Percentiles rank a stretch among this genome's conserved stretches.
Conservation (phyloP, 164 flowering plant species). For the Vitis cinerea region DNA sequence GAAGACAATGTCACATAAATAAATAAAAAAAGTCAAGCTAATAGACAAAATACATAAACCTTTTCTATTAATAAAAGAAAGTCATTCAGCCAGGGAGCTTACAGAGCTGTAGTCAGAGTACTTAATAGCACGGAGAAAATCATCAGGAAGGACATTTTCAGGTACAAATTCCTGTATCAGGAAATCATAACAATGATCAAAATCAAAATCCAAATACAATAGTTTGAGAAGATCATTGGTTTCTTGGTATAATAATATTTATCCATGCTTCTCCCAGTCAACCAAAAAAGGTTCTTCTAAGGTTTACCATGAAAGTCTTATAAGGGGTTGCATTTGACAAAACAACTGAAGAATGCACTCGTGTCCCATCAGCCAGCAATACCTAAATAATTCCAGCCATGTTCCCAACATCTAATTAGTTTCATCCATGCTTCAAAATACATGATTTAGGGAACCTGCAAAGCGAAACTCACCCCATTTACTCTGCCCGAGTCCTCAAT, state of each 20-base stretch:
- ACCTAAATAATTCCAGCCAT: conserved; percentile 45
- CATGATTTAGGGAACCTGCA: neutral
- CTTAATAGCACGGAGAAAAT: conserved; percentile 61
- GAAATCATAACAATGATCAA: conserved; percentile 6
- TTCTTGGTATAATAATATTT: neutral
- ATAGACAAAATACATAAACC: too few species aligned
- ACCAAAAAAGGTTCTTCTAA: neutral
- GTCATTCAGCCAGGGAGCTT: conserved; percentile 27
- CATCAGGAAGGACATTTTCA: conserved; percentile 63
- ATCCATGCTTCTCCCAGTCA: neutral
- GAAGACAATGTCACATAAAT: too few species aligned
- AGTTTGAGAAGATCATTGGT: neutral
- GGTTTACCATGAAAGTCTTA: conserved; percentile 78
- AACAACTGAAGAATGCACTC: conserved; percentile 66
- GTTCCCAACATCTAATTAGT: conserved; percentile 18
- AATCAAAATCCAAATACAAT: neutral
- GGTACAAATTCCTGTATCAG: conserved; percentile 75
- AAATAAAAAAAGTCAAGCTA: too few species aligned
- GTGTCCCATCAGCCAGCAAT: conserved; percentile 71
- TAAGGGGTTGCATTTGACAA: conserved; percentile 94
- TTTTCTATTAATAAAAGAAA: neutral
- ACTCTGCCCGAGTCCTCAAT: conserved; percentile 59
- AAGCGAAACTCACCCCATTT: conserved; percentile 62
- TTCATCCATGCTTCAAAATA: conserved; percentile 1
- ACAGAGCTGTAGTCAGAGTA: conserved; percentile 86